Evolutionary conservation across 208 protist genomes (phyloP).

Genomic region (Trichomonas tenax): DNA sequence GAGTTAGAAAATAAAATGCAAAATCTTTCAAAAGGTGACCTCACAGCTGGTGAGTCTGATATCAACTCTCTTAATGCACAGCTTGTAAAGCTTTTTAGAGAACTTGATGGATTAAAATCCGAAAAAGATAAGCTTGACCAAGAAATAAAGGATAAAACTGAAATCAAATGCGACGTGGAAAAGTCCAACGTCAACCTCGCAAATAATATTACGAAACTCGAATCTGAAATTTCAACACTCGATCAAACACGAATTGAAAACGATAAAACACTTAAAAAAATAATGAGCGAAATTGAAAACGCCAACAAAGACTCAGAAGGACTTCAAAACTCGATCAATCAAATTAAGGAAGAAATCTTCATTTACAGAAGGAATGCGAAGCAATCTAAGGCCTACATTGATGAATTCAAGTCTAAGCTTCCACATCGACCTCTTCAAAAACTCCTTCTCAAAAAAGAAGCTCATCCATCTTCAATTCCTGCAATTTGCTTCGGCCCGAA

Average conservation of each 20-base stretch:
- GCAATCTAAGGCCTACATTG: not conserved
- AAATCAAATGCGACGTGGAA: not conserved
- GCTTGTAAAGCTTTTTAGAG: not conserved
- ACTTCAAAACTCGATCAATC: not conserved
- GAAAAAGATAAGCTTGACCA: not conserved
- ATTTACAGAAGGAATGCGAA: not conserved
- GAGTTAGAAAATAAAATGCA: not conserved
- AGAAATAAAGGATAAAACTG: not conserved
- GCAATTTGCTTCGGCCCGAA: not conserved
- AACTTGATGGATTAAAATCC: not conserved
- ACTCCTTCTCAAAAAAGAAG: not conserved
- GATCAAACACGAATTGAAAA: not conserved
- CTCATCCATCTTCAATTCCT: not conserved
- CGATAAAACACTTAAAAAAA: not conserved
- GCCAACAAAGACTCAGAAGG: not conserved
- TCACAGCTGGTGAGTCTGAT: not conserved
- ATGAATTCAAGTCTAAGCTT: not conserved
- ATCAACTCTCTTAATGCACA: not conserved
- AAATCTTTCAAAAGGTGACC: not conserved
- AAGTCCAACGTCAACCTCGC: not conserved
- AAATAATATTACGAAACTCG: not conserved
- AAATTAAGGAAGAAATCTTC: not conserved
- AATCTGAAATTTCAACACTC: not conserved
- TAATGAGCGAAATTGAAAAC: not conserved
- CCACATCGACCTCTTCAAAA: not conserved